Conservation (phyloP, 805 yeast species). For the Kazachstania martiniae region DNA sequence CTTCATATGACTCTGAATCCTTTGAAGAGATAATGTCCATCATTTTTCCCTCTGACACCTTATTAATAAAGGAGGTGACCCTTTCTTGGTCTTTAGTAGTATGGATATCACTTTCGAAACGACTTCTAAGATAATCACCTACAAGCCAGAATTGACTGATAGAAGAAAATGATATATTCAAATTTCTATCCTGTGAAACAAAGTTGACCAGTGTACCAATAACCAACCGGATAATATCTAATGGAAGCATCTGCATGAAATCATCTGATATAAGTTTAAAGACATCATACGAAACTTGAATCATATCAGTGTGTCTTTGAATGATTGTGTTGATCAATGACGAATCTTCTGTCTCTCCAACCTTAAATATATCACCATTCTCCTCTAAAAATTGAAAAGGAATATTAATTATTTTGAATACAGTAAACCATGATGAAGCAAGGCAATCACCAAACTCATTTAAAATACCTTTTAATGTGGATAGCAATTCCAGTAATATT, state of each 20-base stretch:
- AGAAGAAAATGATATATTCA: slow-evolving; percentile 84
- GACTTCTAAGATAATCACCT: slow-evolving; percentile 55
- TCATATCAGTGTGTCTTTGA: slow-evolving; percentile 41
- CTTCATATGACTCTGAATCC: slow-evolving; percentile 10
- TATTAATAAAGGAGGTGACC: slow-evolving; percentile 1
- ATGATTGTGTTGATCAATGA: slow-evolving; percentile 27
- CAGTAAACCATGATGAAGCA: slow-evolving; percentile 59
- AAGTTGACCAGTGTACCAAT: slow-evolving; percentile 66
- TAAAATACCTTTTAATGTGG: slow-evolving; percentile 58
- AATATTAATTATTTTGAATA: slow-evolving; percentile 47
- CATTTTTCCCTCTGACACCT: slow-evolving; percentile 13
- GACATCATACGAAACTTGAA: slow-evolving; percentile 65
- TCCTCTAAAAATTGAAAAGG: slow-evolving; percentile 40
- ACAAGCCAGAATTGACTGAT: slow-evolving; percentile 88
- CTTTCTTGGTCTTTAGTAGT: neutral
- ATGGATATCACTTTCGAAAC: slow-evolving; percentile 2
- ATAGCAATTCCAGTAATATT: slow-evolving; percentile 49
- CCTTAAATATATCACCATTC: slow-evolving; percentile 13
- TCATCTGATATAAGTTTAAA: slow-evolving; percentile 79
- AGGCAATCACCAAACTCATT: slow-evolving; percentile 64
- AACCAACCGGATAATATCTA: slow-evolving; percentile 47
- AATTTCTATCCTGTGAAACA: slow-evolving; percentile 57
- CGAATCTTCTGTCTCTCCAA: slow-evolving; percentile 21
- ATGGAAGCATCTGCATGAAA: slow-evolving; percentile 63
- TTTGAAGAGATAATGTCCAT: slow-evolving; percentile 22